These are phyloP conservation scores for Coniochaeta ligniaria DNA, from an alignment of 2,329 filamentous ascomycete genomes.

Conservation along the genomic window DNA sequence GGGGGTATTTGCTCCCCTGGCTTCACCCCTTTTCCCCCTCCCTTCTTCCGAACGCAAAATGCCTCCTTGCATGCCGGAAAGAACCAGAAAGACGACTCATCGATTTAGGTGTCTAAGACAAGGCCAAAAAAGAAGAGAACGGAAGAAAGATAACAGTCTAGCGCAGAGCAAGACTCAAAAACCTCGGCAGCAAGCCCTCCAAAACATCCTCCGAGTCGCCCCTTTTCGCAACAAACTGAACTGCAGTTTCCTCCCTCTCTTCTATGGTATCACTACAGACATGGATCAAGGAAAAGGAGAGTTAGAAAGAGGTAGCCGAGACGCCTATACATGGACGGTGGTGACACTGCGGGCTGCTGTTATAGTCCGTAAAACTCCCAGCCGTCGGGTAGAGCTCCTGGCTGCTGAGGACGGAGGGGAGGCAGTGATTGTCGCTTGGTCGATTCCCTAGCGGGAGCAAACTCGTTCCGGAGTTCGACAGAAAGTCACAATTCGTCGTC, in stretches of 20 bases:
- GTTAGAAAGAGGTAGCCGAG: background rate
- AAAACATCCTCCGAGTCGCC: background rate
- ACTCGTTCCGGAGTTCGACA: constrained; percentile 58
- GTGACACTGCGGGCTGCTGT: constrained; percentile 5
- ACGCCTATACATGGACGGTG: background rate
- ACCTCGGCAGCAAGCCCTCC: background rate
- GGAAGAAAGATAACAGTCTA: background rate
- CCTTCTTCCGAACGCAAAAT: background rate
- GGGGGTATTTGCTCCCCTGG: background rate
- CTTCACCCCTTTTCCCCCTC: background rate
- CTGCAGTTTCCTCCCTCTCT: background rate
- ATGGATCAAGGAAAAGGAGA: background rate
- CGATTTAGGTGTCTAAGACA: background rate
- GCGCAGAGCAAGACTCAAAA: background rate
- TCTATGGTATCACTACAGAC: constrained; percentile 3
- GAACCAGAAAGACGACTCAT: background rate
- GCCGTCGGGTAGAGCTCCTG: constrained; percentile 34
- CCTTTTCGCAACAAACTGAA: background rate
- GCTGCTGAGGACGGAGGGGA: constrained; percentile 1
- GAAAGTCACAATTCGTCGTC: constrained; percentile 86
- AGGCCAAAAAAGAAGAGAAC: background rate
- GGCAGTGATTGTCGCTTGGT: background rate
- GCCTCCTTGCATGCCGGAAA: background rate
- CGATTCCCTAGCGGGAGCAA: constrained; percentile 30
- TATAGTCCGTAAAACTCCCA: constrained; percentile 61